phyloP scores from a whole-genome alignment of 768 basidiomycete genomes.

The Lactarius quietus region DNA sequence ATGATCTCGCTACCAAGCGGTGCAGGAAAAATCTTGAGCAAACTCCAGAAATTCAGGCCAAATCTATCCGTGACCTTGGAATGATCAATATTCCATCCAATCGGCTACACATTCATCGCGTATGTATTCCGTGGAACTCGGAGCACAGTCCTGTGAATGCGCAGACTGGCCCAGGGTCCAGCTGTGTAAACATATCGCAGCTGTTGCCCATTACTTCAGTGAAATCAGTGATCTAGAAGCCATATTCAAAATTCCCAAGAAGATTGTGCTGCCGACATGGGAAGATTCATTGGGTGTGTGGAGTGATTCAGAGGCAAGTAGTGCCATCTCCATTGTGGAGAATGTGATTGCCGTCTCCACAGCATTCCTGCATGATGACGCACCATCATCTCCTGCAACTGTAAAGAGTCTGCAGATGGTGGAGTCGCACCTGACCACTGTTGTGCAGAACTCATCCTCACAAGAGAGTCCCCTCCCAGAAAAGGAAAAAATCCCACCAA shows the following conservation, averaged over 20 bases:
- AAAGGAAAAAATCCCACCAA: neutral
- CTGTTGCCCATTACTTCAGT: neutral
- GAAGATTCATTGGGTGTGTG: too few relatives aligned
- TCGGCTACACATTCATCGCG: neutral
- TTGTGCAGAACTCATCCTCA: neutral
- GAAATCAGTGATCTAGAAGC: too few relatives aligned
- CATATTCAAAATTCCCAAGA: too few relatives aligned
- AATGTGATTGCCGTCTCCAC: too few relatives aligned
- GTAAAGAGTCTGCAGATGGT: neutral
- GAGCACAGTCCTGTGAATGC: neutral
- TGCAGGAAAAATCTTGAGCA: neutral
- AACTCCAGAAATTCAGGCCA: neutral
- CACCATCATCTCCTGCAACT: neutral
- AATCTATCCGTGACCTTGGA: neutral
- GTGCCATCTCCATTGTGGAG: neutral
- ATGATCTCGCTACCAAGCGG: neutral
- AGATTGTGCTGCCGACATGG: too few relatives aligned
- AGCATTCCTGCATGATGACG: neutral
- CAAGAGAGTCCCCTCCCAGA: neutral
- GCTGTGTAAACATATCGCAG: too few relatives aligned
- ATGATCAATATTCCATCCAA: neutral
- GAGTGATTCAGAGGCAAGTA: neutral
- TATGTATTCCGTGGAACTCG: neutral
- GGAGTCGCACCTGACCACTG: neutral
- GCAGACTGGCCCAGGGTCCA: neutral